Percentiles rank a stretch among this genome's conserved stretches.
phyloP scores from a whole-genome alignment of 805 yeast species.

The Metschnikowia proteae region DNA sequence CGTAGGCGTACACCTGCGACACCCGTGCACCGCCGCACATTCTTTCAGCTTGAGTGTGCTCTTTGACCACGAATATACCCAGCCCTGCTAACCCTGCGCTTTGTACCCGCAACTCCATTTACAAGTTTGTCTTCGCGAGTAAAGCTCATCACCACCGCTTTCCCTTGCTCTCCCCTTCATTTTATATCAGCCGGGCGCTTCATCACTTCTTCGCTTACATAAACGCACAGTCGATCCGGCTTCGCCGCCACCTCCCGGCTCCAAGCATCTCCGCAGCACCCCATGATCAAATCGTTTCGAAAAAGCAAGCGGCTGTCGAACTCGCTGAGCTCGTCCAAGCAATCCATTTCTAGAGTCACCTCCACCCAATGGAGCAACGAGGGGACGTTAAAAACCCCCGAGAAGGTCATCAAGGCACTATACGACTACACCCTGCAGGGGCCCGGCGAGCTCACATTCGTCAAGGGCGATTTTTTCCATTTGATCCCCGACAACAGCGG shows the following conservation, averaged over 20 bases:
- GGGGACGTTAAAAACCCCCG: constrained; percentile 51
- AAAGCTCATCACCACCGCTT: neutral
- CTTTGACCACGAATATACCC: constrained; percentile 1
- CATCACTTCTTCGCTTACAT: neutral
- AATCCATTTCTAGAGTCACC: constrained; percentile 29
- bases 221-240: neutral
- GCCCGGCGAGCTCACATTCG: constrained; percentile 74
- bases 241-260: neutral
- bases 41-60: neutral
- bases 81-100: neutral
- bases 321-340: constrained; percentile 28
- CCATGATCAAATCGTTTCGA: constrained; percentile 42
- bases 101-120: neutral
- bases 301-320: constrained; percentile 38
- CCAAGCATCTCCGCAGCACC: neutral
- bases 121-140: neutral
- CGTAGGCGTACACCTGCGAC: constrained; percentile 1
- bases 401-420: constrained; percentile 78
- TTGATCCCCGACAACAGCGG: constrained; percentile 40
- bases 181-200: neutral
- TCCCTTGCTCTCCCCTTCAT: neutral
- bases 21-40: constrained; percentile 6
- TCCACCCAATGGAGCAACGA: constrained; percentile 16
- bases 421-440: constrained; percentile 75
- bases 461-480: constrained; percentile 84